Base-by-base conservation (phyloP, 495 filamentous ascomycete species). In the Pyronema omphalodes region DNA sequence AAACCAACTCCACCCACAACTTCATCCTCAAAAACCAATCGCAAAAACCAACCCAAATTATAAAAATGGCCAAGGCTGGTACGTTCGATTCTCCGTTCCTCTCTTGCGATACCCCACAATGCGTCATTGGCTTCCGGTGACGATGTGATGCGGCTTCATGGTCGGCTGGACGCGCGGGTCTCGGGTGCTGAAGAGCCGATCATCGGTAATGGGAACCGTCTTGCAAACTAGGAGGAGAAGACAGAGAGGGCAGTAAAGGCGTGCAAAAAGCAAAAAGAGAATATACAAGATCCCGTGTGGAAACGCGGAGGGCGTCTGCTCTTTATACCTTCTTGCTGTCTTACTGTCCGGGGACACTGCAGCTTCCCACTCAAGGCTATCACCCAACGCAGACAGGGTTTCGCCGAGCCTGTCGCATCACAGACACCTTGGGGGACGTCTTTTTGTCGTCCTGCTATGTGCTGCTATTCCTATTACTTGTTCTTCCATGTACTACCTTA, bases 61-160 rank as follows among this genome's bases (percentile, higher is more conserved):
- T 53, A 80, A 89, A 76, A 77, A 93, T 93, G 86, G 86, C 91
- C 73, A 93, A 91, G 76, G 86, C 86, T 74, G 86, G 86, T 93
- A 76, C 67, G 86, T 79, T 57, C 29, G 23, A 48, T 14, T 23
- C 44, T 19, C 52, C 15, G 37, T 52, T 40, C 12, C 11, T 9
- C 37, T 40, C 41, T 43, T 41, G 35, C 12, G 19, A 14, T 47
- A 11, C 9, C 19, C 19, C 12, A 3, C 39, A 12, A 43, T 15
- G 44, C n/a, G 9, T 12, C 44, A 41, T 41, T 17, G 39, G 39
- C 3, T 41, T 41, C 15, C 7, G 15, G 39, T 12, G 39, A 12
- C 15, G 39, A 12, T 17, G 39, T 5, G 39, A 12, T 41, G 44
- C 19, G 44, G n/a, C 44, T 11, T 11, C 12, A 23, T 3, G 9